Evolutionary conservation across 2,329 filamentous ascomycete genomes (phyloP), one percentile per base, ranked within the genome.

Genomic region (Pestalotiopsis sp.): DNA sequence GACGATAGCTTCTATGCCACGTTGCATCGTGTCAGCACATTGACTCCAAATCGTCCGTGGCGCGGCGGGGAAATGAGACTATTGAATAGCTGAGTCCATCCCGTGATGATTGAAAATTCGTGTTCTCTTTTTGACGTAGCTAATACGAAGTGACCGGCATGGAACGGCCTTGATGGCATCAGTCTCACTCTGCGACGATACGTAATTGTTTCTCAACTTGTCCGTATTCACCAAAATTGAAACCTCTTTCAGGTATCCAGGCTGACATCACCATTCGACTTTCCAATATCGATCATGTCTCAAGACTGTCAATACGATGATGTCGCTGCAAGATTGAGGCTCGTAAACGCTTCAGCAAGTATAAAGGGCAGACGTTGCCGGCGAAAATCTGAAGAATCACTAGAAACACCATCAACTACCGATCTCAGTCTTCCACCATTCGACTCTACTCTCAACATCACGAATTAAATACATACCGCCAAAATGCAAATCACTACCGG

Each of bases 401-500:
- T 52, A n/a, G 17, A 20, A n/a, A 14, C 45, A 52, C 45, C 17
- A 52, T n/a, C 45, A 20, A 52, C 17, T 36, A 36, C 31, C 9
- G 31, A 36, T 9, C 9, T 2, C 7, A 7, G 9, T 36, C 31
- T 36, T 36, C 31, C 31, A 36, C 9, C 31, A 7, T 36, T 52
- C 45, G 17, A 52, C 17, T 20, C 45, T n/a, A n/a, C 14, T 20
- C 20, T 52, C 45, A 20, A 3, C 45, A 52, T 52, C 20, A 52
- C 14, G 3, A 52, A 2, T 52, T n/a, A 6, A 9, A 23, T 9
- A 3, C n/a, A 49, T n/a, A 52, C 23, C 20, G 12, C 27, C 68
- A 69, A 36, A 6, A 69, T 69, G 68, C 68, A 66, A 9, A 62
- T 66, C 63, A 63, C 57, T 45, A 66, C 41, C 41, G 31, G 45